Evolutionary conservation across 257 asterid species (phyloP), one percentile per base, ranked within the genome.

Genomic region (Gentiana straminea): DNA sequence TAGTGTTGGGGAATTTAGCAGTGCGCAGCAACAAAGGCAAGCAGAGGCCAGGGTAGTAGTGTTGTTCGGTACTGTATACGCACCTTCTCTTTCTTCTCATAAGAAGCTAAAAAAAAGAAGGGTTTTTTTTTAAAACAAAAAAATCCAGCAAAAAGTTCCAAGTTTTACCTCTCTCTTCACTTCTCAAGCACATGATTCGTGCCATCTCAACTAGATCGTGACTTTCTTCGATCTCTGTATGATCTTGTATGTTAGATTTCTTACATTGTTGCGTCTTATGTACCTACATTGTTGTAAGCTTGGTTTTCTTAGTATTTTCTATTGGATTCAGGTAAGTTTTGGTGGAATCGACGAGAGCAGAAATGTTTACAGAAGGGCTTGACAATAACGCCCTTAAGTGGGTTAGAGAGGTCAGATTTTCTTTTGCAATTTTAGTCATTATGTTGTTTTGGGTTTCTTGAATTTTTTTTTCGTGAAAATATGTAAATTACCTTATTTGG

Each of bases 331-430:
- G 60, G 75, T 54, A 63, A 60, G 12, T 52, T 57, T 38, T 59
- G 60, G 38, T 51, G 54, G 37, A 51, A 39, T 46, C 48, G 7
- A 45, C 55, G 60, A 44, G 37, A 38, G 55, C 48, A 72, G 55
- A 13, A 38, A 78, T 78, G 84, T 78, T 78, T 60, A 74, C 84
- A 44, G 80, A 78, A 52, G 84, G 84, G 3, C 76, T 74, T 35
- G 80, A 78, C 52, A 66, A 50, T 33, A 67, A 74, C 62, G 80
- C 84, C 78, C 78, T 78, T 35, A 78, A 71, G 51, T 78, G 84
- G 84, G 84, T 74, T 57, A 50, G 57, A 60, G 76, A 74, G 84
- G 84, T 78, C 49, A 13, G 68, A 35, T 52, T 41, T 70, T 48
- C 34, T 38, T 8, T 0, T 6, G 11, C 8, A 0, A 1, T n/a